Base-by-base conservation (phyloP, 1,284 basidiomycete genomes). In the Cerioporus squamosus region DNA sequence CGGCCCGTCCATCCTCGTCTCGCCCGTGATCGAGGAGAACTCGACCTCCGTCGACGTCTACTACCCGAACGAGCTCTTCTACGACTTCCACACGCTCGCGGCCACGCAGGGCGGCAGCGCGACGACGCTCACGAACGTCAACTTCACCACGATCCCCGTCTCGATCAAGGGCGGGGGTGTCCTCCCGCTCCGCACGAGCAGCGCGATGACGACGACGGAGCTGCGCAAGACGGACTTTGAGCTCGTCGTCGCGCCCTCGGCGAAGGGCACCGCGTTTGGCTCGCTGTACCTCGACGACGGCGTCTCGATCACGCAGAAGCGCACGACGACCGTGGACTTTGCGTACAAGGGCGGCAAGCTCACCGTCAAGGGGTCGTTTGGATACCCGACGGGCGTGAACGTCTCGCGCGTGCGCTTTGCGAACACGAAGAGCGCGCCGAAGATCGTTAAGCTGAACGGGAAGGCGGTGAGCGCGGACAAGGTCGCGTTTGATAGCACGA, bases 1-100 rank as follows among this genome's bases (percentile, higher is more conserved):
- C 53, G 91, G 91, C 18, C 65, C 79, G n/a, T 81, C 85, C 60
- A 80, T 93, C 44, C 80, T 93, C 36, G 83, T 94, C 47, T 90
- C 90, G 0, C 91, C 91, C 1, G 91, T 93, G 0, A 70, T 91
- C 42, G 74, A 75, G 12, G 87, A 88, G 0, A 90, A 84, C 57
- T 78, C 76, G 22, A 78, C 77, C 2, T 76, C 77, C 9, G 84
- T 87, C 12, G 74, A 81, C 53, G 82, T 82, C 54, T 89, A 90
- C 74, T 79, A 89, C 48, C 87, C 87, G 1, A 71, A 79, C 17
- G 86, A 87, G 67, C 80, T 75, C 42, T 88, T 87, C 75, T 89
- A 88, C 74, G 83, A 89, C 69, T 88, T 86, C 71, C 63, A 65
- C 44, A 84, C 82, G 4, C 75, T 84, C 26, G 71, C 74, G 14